These are phyloP conservation scores for Fusarium caatingaense DNA, from an alignment of 2,329 filamentous ascomycete species.

Conservation along the genomic window DNA sequence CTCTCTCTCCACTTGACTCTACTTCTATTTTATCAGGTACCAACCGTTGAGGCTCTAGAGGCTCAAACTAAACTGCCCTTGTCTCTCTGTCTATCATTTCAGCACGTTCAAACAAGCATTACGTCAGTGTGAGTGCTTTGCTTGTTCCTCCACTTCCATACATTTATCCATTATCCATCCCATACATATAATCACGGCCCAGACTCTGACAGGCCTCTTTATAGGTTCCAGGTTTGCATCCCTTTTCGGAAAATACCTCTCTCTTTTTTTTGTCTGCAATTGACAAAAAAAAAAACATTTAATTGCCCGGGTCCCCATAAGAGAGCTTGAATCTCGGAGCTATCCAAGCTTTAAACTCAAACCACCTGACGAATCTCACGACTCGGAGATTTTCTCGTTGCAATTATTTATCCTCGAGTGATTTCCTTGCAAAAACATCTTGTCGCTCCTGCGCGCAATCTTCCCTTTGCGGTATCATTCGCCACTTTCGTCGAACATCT, in stretches of 20 bases:
- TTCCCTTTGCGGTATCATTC: slow-evolving; percentile 26
- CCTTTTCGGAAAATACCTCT: slow-evolving; percentile 24
- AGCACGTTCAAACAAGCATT: slow-evolving; percentile 37
- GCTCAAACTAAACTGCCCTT: slow-evolving; percentile 32
- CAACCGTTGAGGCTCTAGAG: slow-evolving; percentile 25
- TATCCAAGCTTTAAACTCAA: slow-evolving; percentile 43
- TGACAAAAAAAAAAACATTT: not conserved
- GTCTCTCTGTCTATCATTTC: slow-evolving; percentile 23
- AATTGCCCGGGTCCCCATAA: slow-evolving; percentile 19
- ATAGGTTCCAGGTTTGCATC: slow-evolving; percentile 27
- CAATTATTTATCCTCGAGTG: slow-evolving; percentile 1
- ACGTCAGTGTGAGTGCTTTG: slow-evolving; percentile 40
- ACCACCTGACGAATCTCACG: slow-evolving; percentile 45
- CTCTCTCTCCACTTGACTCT: slow-evolving; percentile 8
- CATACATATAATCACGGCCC: slow-evolving; percentile 20
- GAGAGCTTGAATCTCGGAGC: slow-evolving; percentile 32
- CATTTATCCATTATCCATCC: slow-evolving; percentile 22
- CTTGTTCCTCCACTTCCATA: slow-evolving; percentile 38
- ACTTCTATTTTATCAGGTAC: slow-evolving; percentile 31
- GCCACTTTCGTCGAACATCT: slow-evolving; percentile 33
- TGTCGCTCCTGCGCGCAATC: slow-evolving; percentile 6
- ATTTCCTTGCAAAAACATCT: slow-evolving; percentile 8
- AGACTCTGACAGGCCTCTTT: slow-evolving; percentile 27
- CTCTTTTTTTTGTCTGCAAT: not conserved
- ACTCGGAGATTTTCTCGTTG: slow-evolving; percentile 39